Evolutionary conservation across 2,329 filamentous ascomycete genomes (phyloP).

Genomic region (Aspergillus ibericus): DNA sequence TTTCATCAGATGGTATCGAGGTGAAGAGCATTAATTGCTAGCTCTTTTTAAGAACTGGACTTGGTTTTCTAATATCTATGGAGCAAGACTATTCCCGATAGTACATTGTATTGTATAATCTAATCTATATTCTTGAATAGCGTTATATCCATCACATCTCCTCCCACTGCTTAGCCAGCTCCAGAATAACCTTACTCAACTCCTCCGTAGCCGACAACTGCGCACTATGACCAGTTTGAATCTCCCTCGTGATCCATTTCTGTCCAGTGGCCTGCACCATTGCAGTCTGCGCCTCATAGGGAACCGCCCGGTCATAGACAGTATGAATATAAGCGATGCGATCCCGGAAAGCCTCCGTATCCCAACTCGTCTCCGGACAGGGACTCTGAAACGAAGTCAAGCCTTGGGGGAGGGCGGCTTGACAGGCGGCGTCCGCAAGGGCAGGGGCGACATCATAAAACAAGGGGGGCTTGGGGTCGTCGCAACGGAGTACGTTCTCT

Average conservation of each 20-base stretch:
- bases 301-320: neutral
- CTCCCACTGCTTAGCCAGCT: neutral
- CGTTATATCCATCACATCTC: neutral
- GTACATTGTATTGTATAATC: neutral
- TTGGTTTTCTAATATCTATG: too few relatives aligned
- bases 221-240: constrained; percentile 2
- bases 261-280: constrained; percentile 1
- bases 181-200: neutral
- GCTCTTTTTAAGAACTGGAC: too few relatives aligned
- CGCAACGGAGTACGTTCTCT: neutral
- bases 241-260: neutral
- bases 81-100: too few relatives aligned
- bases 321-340: constrained; percentile 1
- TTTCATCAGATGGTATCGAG: too few relatives aligned
- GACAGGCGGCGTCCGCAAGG: neutral
- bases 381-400: neutral
- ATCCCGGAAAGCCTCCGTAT: neutral
- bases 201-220: constrained; percentile 4
- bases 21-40: too few relatives aligned
- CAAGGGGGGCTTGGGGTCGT: neutral
- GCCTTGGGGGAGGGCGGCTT: neutral
- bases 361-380: neutral
- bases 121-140: neutral
- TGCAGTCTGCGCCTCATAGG: neutral
- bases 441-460: neutral